Base-by-base conservation (phyloP, 1,284 basidiomycete genomes). In the Pisolithus thermaeus region DNA sequence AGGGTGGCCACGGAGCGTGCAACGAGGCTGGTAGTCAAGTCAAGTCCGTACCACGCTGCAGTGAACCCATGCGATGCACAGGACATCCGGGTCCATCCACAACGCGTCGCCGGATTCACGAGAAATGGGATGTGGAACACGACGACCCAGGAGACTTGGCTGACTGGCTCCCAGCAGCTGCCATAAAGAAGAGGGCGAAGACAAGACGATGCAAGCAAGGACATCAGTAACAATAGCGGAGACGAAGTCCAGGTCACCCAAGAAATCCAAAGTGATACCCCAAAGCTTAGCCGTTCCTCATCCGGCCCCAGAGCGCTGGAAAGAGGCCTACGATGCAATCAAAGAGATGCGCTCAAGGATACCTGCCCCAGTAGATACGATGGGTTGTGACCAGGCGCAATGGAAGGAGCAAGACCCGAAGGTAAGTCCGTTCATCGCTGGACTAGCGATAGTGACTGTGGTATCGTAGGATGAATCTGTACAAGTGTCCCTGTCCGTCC, bases 291-390 rank as follows among this genome's bases (percentile, higher is more conserved):
- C 71, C 1, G 76, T 72, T 3, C 86, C 91, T 0, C 91, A 93
- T 63, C 83, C 88, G 0, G 76, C 83, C 1, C 92, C 92, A 5
- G 64, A 72, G 28, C 70, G 70, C 41, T 96, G 93, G 93, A 71
- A 73, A 47, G 83, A 90, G 54, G 79, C 80, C 14, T 96, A 93
- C 61, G 76, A 79, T 37, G 70, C 80, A 1, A 93, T 97, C 49
- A 82, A 84, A 61, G 75, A 78, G 47, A 94, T 95, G 89, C 77
- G 92, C 7, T 73, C 80, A 22, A 73, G 74, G 3, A 78, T 86
- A 28, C 70, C 79, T 0, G 93, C 93, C 0, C 92, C 94, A 0
- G 93, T 97, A 3, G 93, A 97, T 61, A 90, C 87, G 0, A 93
- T 95, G 93, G 90, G 90, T 0, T 95, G 87, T 63, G 85, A 86